Evolutionary conservation across 345 rosid species (phyloP), one percentile per base, ranked within the genome.

Genomic region (Camelina laxa): DNA sequence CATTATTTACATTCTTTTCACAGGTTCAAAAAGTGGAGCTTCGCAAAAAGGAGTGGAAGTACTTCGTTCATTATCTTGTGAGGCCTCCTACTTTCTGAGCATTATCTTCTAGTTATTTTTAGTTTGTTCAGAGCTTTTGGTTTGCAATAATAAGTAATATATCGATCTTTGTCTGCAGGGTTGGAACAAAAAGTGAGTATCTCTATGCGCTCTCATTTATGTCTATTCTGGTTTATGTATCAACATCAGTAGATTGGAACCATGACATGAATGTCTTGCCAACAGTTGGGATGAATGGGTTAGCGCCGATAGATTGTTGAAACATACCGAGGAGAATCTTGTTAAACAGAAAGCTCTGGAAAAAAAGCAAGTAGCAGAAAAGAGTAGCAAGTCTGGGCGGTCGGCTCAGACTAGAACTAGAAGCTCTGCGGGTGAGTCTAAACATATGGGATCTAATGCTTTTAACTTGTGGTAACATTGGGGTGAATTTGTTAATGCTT

Each of bases 251-350:
- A 48, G 45, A 36, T 38, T 61, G 15, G 31, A 16, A 54, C 42
- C 50, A 70, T 83, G 82, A 85, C 69, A 83, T 85, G 84, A 77
- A 80, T 82, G 84, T 82, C 55, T 76, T 83, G 80, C 76, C 74
- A 78, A 80, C 96, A 92, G 97, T 74, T 95, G 97, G 99, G 97
- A 95, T 71, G 97, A 95, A 80, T 92, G 99, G 99, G 93, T 90
- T 77, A 91, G 89, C 1, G 74, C 63, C 12, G 96, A 90, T 15
- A 87, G 91, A 60, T 79, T 95, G 72, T 48, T 86, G 85, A 89
- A 92, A 78, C 74, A 80, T 64, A 84, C 82, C 11, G 85, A 87
- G 45, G 97, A 89, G 84, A 89, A 90, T 77, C 84, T 85, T 33
- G 53, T 75, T 79, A 87, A 89, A 81, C 92, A 86, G 85, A 87